A percentile compares a stretch with the other conserved stretches of the same genome.
These are phyloP conservation scores for Heliamphora pulchella DNA, from an alignment of 179 eudicot genomes.

Conservation along the genomic window DNA sequence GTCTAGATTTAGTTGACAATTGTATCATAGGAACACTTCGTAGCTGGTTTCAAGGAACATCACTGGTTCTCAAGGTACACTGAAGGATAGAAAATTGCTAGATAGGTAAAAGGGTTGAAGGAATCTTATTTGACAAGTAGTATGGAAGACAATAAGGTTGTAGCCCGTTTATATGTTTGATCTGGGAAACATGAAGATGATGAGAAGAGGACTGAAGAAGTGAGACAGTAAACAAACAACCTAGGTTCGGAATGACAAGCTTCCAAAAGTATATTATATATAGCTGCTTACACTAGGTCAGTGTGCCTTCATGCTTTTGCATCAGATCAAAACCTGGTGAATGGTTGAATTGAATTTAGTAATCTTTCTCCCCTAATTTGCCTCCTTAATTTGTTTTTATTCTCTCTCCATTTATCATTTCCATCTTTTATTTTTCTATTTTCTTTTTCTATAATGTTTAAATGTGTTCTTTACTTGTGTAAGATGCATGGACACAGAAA, in stretches of 20 bases:
- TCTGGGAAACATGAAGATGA: neutral
- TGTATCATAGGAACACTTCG: neutral
- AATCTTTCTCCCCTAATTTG: neutral
- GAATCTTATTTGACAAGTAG: neutral
- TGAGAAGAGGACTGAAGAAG: neutral
- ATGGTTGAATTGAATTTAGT: neutral
- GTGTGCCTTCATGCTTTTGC: neutral
- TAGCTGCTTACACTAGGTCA: slow-evolving; percentile 7
- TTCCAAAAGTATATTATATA: neutral
- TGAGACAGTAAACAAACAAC: neutral
- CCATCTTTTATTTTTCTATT: neutral
- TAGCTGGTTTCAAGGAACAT: neutral
- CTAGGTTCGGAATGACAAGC: neutral
- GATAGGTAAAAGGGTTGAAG: neutral
- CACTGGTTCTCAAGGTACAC: slow-evolving; percentile 1
- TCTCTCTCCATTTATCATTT: neutral
- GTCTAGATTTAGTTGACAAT: neutral
- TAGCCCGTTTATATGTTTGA: neutral
- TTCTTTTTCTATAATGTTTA: neutral
- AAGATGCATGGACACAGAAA: too few species aligned
- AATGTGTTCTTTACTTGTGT: neutral
- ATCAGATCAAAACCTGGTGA: neutral
- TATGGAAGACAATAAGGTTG: neutral
- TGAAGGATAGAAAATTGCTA: neutral
- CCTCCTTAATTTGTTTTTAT: neutral